Conservation (phyloP, 495 filamentous ascomycete genomes). For the Talaromyces adpressus region DNA sequence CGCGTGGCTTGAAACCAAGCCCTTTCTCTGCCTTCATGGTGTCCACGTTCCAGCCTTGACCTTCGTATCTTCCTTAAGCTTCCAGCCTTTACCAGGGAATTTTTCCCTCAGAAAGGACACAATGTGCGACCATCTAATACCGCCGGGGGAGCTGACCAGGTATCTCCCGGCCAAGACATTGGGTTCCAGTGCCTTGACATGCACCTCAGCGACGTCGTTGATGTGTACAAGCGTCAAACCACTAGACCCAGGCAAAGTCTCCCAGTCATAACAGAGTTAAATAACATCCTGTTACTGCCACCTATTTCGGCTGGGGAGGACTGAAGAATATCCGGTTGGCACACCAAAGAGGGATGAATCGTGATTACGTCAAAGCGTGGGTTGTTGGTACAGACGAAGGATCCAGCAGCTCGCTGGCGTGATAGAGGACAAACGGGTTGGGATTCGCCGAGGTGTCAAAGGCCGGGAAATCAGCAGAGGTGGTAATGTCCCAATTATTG, state of each 20-base stretch:
- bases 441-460: constrained; percentile 8
- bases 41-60: constrained; percentile 38
- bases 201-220: constrained; percentile 31
- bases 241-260: not conserved
- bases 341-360: constrained; percentile 23
- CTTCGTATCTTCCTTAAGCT: constrained; percentile 16
- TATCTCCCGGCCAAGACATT: constrained; percentile 15
- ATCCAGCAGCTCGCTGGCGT: constrained; percentile 25
- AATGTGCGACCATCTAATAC: constrained; percentile 23
- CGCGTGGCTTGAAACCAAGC: constrained; percentile 27
- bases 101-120: constrained; percentile 18
- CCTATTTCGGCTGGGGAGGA: constrained; percentile 17
- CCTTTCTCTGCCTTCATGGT: constrained; percentile 48
- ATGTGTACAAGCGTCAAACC: constrained; percentile 26
- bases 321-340: constrained; percentile 22
- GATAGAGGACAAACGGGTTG: constrained; percentile 19
- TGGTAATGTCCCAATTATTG: constrained; percentile 22
- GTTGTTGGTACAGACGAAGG: constrained; percentile 15
- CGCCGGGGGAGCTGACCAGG: constrained; percentile 11
- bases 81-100: constrained; percentile 22
- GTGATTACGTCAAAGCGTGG: constrained; percentile 24
- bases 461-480: constrained; percentile 16
- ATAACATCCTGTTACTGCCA: constrained; percentile 15
- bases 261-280: constrained; percentile 14
- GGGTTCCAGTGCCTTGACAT: constrained; percentile 24